Evolutionary conservation across 108 stramenopile genomes (phyloP).

Genomic region (Cyclotella atomus): DNA sequence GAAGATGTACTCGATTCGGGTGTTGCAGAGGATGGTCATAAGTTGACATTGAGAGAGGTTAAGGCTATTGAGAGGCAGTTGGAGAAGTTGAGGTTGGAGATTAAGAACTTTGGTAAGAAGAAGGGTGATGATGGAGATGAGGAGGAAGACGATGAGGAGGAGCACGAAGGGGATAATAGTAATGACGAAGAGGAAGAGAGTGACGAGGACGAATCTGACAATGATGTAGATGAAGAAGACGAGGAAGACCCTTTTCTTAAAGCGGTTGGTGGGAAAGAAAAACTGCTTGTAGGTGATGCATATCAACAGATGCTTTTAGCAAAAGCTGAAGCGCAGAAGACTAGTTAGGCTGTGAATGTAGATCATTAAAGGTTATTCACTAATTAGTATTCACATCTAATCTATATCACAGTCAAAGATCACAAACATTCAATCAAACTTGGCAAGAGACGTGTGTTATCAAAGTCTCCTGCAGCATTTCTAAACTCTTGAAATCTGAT

Average conservation of each 20-base stretch:
- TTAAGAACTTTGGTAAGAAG: slow-evolving; percentile 45
- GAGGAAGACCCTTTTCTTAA: slow-evolving; percentile 82
- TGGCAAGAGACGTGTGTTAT: slow-evolving; percentile 37
- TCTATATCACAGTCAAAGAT: too few relatives aligned
- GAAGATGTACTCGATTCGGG: slow-evolving; percentile 45
- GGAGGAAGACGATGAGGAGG: slow-evolving; percentile 23
- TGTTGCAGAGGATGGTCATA: slow-evolving; percentile 31
- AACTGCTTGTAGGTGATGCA: slow-evolving; percentile 76
- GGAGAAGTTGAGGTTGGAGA: slow-evolving; percentile 35
- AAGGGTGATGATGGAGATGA: slow-evolving; percentile 19
- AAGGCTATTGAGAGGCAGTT: slow-evolving; percentile 66
- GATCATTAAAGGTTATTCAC: too few relatives aligned
- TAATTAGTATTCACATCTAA: too few relatives aligned
- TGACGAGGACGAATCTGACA: slow-evolving; percentile 6
- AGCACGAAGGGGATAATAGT: slow-evolving; percentile 26
- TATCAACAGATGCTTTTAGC: too few relatives aligned
- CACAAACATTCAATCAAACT: too few relatives aligned
- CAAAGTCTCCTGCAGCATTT: slow-evolving; percentile 23
- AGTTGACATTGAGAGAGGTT: slow-evolving; percentile 67
- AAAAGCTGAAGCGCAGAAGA: too few relatives aligned
- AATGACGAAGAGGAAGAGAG: slow-evolving; percentile 27
- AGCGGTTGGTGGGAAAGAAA: slow-evolving; percentile 80
- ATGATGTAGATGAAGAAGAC: slow-evolving; percentile 48
- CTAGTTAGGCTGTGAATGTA: too few relatives aligned
- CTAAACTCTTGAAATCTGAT: slow-evolving; percentile 28